Conservation (phyloP, 1,139 yeast species). For the Hansenula lynferdii region DNA sequence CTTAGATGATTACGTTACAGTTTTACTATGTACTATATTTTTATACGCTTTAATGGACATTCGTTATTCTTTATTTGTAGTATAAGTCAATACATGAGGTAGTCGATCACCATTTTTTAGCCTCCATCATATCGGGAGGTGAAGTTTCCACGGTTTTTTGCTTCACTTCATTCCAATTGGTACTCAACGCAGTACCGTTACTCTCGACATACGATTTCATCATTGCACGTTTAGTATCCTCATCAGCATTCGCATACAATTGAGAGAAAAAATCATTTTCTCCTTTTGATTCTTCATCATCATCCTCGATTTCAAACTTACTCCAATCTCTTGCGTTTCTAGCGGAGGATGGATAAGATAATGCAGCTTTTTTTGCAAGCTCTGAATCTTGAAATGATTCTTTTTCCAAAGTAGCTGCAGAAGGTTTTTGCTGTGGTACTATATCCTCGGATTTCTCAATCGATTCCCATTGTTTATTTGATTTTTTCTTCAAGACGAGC, state of each 20-base stretch:
- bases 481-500: no score
- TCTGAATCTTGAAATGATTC: no score
- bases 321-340: constrained; percentile 69
- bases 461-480: constrained; percentile 35
- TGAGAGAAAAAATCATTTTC: constrained; percentile 73
- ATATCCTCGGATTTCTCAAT: constrained; percentile 23
- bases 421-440: constrained; percentile 6
- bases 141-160: constrained; percentile 59
- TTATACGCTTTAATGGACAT: background rate
- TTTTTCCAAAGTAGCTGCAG: background rate
- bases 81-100: background rate
- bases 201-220: constrained; percentile 94
- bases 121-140: constrained; percentile 74
- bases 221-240: constrained; percentile 90
- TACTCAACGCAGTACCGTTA: constrained; percentile 88
- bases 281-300: constrained; percentile 37
- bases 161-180: constrained; percentile 91
- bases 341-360: constrained; percentile 60
- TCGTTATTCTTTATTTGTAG: background rate
- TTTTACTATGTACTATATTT: background rate
- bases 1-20: background rate
- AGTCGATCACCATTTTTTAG: constrained; percentile 29
- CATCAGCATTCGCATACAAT: constrained; percentile 76
- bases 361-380: constrained; percentile 9
- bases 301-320: constrained; percentile 50